Conservation (phyloP, 306 rosid species). For the Amphicarpaea edgeworthii region DNA sequence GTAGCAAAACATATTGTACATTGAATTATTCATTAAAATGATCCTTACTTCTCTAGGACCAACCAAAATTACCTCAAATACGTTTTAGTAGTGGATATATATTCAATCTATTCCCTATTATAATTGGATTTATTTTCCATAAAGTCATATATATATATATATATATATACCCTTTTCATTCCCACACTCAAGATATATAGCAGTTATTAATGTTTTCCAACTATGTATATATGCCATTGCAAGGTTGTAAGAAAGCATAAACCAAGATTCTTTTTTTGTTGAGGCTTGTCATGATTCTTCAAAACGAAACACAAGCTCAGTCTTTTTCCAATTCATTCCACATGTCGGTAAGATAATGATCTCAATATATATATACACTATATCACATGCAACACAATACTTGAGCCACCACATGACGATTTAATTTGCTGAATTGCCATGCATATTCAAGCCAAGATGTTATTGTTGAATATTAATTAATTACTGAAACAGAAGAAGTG, state of each 20-base stretch:
- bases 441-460: background rate
- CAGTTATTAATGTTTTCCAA: background rate
- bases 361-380: background rate
- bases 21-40: conserved; percentile 5
- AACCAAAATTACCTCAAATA: background rate
- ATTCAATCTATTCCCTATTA: background rate
- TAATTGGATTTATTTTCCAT: background rate
- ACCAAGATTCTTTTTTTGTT: background rate
- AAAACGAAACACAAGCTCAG: background rate
- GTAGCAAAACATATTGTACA: background rate
- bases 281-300: background rate
- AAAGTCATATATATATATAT: no score
- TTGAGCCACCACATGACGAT: background rate
- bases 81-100: background rate
- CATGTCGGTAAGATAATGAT: background rate
- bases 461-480: background rate
- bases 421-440: background rate
- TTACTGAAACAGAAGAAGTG: conserved; percentile 53
- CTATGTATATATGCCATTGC: conserved; percentile 2
- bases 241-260: background rate
- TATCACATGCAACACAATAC: background rate
- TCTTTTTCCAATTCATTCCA: no score
- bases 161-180: background rate
- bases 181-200: background rate
- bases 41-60: conserved; percentile 17